A percentile compares a stretch with the other conserved stretches of the same genome.
phyloP scores from a whole-genome alignment of 192 early-diverging fungal species.

The Phycomyces nitens region DNA sequence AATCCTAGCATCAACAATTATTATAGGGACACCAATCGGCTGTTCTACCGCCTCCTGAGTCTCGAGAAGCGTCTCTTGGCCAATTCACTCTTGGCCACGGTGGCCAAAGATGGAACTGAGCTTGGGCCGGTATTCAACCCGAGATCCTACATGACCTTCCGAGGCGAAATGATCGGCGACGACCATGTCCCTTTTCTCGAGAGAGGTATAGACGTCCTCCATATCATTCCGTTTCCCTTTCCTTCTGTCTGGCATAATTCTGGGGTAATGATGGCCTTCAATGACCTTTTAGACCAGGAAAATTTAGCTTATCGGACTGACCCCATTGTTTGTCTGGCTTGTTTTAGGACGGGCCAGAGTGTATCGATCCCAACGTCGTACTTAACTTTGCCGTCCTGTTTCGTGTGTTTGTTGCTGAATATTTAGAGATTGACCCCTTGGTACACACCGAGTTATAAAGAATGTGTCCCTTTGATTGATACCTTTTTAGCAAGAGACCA shows the following conservation, averaged over 20 bases:
- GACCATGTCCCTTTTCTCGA: conserved; percentile 87
- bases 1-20: conserved; percentile 52
- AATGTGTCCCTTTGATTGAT: neutral
- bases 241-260: conserved; percentile 84
- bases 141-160: conserved; percentile 17
- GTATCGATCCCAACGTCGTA: conserved; percentile 61
- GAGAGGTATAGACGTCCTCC: conserved; percentile 78
- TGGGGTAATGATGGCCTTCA: conserved; percentile 38
- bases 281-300: too few relatives aligned
- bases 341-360: conserved; percentile 67
- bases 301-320: neutral
- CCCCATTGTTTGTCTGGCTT: neutral
- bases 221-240: conserved; percentile 84
- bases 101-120: conserved; percentile 17
- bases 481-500: neutral
- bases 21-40: conserved; percentile 61
- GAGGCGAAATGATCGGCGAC: conserved; percentile 58
- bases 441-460: conserved; percentile 36
- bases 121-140: conserved; percentile 31
- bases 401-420: conserved; percentile 75
- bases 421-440: conserved; percentile 36
- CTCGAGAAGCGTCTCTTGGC: conserved; percentile 66
- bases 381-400: conserved; percentile 78
- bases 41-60: conserved; percentile 63
- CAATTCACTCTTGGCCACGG: conserved; percentile 9